Conservation (phyloP, 352 stramenopile species). For the Phytophthora melonis region DNA sequence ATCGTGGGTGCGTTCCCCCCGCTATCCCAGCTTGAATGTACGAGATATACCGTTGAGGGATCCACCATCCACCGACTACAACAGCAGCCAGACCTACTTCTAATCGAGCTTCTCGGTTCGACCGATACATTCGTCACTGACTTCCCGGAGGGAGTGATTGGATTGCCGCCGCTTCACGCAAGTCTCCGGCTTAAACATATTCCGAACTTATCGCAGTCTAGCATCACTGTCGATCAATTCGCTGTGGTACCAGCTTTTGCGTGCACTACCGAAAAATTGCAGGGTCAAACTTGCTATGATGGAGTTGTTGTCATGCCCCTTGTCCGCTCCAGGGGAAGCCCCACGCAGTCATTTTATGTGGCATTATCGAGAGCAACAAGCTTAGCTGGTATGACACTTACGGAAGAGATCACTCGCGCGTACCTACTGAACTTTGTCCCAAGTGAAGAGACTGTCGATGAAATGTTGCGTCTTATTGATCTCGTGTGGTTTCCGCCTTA, state of each 20-base stretch:
- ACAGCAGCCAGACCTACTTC: background rate
- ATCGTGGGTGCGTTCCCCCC: background rate
- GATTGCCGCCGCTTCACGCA: conserved; percentile 4
- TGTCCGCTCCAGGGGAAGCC: too few species aligned
- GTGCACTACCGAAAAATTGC: conserved; percentile 39
- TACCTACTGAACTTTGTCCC: too few species aligned
- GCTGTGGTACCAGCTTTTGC: conserved; percentile 29
- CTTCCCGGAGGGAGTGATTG: conserved; percentile 19
- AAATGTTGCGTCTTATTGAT: too few species aligned
- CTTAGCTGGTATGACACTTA: background rate
- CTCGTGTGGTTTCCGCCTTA: too few species aligned
- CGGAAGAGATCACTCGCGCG: background rate
- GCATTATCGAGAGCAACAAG: too few species aligned
- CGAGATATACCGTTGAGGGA: background rate
- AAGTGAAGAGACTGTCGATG: too few species aligned
- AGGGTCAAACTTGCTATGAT: conserved; percentile 37
- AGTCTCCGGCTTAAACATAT: background rate
- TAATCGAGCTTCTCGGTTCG: background rate
- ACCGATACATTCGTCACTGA: conserved; percentile 2
- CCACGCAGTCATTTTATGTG: too few species aligned
- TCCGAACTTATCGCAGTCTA: conserved; percentile 14
- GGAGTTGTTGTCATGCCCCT: conserved; percentile 25
- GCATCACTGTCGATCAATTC: conserved; percentile 32
- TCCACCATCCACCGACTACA: background rate
- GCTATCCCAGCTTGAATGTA: background rate